Evolutionary conservation across 768 basidiomycete genomes (phyloP).

Genomic region (Pisolithus tinctorius): DNA sequence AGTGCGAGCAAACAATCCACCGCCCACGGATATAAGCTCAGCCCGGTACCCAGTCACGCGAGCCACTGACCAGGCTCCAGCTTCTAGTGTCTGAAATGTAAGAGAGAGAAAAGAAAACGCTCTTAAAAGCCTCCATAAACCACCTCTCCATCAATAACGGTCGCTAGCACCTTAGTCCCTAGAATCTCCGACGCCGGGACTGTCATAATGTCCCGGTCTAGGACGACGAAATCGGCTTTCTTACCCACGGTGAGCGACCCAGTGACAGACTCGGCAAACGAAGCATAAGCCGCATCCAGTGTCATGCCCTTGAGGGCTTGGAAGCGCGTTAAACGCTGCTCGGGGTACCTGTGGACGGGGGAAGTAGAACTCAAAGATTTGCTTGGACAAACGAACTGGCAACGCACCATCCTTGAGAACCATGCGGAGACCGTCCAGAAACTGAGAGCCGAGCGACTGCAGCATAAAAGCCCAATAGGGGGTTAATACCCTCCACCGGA

Average conservation of each 20-base stretch:
- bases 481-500: slow-evolving; percentile 88
- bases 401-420: slow-evolving; percentile 71
- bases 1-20: too few species aligned
- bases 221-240: slow-evolving; percentile 81
- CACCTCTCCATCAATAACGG: slow-evolving; percentile 68
- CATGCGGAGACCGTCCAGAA: slow-evolving; percentile 77
- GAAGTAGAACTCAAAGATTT: not conserved
- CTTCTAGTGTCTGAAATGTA: not conserved
- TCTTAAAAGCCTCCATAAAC: slow-evolving; percentile 46
- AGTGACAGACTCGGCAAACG: slow-evolving; percentile 62
- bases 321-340: slow-evolving; percentile 66
- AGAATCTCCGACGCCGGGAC: slow-evolving; percentile 57
- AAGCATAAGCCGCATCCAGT: slow-evolving; percentile 80
- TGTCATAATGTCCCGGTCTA: slow-evolving; percentile 76
- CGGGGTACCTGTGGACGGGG: slow-evolving; percentile 55
- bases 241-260: slow-evolving; percentile 76
- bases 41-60: too few species aligned
- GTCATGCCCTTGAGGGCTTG: slow-evolving; percentile 92
- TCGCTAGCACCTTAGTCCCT: slow-evolving; percentile 57
- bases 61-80: too few species aligned
- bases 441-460: slow-evolving; percentile 68
- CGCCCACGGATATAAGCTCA: too few species aligned
- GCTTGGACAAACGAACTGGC: not conserved
- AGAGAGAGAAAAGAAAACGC: not conserved
- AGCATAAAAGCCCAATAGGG: slow-evolving; percentile 85